phyloP scores from a whole-genome alignment of 768 basidiomycete species.

The Chalciporus chontae region DNA sequence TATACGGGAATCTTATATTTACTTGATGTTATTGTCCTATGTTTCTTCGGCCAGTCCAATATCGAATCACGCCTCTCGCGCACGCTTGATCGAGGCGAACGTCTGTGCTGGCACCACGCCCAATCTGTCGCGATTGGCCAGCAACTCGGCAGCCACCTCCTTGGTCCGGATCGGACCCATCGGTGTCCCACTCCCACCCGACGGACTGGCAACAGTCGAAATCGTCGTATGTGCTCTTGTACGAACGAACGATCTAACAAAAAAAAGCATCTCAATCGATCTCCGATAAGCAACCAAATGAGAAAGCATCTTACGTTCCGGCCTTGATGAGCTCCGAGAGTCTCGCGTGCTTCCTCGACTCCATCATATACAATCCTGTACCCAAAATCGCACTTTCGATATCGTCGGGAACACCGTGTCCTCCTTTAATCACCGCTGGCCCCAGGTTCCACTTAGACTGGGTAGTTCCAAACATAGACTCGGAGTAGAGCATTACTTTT shows the following conservation, averaged over 20 bases:
- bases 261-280: background rate
- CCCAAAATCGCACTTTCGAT: conserved; percentile 37
- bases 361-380: conserved; percentile 55
- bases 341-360: conserved; percentile 49
- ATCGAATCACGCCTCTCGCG: conserved; percentile 1
- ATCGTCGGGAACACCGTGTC: conserved; percentile 3
- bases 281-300: conserved; percentile 4
- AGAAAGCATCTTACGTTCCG: conserved; percentile 43
- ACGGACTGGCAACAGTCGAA: conserved; percentile 12
- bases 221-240: conserved; percentile 36
- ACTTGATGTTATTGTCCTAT: background rate
- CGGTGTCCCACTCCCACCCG: conserved; percentile 16
- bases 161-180: conserved; percentile 63
- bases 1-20: conserved; percentile 3
- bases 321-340: conserved; percentile 51
- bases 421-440: conserved; percentile 13
- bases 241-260: conserved; percentile 32
- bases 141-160: conserved; percentile 52
- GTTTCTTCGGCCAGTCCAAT: background rate
- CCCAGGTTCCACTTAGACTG: conserved; percentile 3
- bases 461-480: conserved; percentile 17
- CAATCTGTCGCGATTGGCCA: conserved; percentile 2
- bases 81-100: background rate
- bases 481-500: conserved; percentile 38
- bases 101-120: background rate